phyloP scores from a whole-genome alignment of 225 moss, liverwort and hornwort genomes.

The Marchantia paleacea region DNA sequence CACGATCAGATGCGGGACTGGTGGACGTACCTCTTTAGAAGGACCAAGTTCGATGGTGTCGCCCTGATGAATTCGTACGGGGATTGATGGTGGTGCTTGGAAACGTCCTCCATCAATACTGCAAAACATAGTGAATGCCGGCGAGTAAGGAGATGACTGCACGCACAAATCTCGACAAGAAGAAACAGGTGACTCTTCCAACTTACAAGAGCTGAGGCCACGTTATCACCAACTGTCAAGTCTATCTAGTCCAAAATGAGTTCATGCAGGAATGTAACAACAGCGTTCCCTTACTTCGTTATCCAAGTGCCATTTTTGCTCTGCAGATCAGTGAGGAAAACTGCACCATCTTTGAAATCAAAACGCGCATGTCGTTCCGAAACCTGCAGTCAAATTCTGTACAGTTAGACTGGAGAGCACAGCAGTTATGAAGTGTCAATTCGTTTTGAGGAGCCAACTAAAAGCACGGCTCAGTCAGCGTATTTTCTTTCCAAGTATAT shows the following conservation, averaged over 20 bases:
- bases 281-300: conserved; percentile 38
- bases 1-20: background rate
- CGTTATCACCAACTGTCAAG: background rate
- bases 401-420: background rate
- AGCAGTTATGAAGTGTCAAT: background rate
- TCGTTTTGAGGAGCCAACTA: background rate
- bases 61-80: conserved; percentile 62
- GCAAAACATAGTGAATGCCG: background rate
- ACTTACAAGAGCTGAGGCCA: no score
- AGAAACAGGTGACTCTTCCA: background rate
- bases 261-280: background rate
- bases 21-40: conserved; percentile 43
- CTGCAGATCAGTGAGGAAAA: conserved; percentile 68
- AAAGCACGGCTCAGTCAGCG: background rate
- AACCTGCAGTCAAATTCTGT: conserved; percentile 35
- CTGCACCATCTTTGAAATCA: conserved; percentile 56
- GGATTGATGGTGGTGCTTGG: conserved; percentile 55
- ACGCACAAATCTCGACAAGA: background rate
- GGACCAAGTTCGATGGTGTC: conserved; percentile 78
- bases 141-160: background rate
- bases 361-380: conserved; percentile 70
- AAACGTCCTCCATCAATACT: conserved; percentile 69
- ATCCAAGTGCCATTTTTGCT: conserved; percentile 91
- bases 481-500: background rate
- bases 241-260: background rate